phyloP scores from a whole-genome alignment of 1,284 basidiomycete genomes.

The Cryptococcus depauperatus region DNA sequence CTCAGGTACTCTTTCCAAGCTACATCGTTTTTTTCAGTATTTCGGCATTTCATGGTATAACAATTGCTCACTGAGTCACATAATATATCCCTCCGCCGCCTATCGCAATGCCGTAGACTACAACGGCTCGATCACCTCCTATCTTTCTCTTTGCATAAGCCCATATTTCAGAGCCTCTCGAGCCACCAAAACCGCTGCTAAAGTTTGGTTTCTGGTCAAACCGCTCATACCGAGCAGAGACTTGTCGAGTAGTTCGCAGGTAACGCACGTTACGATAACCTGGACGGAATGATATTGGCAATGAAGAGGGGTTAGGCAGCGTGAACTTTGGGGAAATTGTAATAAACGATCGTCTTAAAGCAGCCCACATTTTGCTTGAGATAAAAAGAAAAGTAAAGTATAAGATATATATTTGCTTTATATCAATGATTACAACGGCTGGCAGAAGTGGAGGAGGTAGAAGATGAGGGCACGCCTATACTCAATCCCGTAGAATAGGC shows the following conservation, averaged over 20 bases:
- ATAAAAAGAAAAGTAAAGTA: no score
- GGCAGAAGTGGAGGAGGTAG: no score
- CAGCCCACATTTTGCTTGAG: no score
- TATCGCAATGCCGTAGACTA: constrained; percentile 35
- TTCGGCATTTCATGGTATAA: not conserved
- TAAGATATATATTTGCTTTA: no score
- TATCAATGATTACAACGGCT: no score
- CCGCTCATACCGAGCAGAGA: constrained; percentile 30
- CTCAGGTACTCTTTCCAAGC: constrained; percentile 69
- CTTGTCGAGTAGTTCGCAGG: constrained; percentile 12
- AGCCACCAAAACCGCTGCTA: constrained; percentile 45
- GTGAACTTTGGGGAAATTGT: no score
- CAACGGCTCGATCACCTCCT: constrained; percentile 38
- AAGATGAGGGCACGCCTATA: no score
- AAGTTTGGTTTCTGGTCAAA: constrained; percentile 16
- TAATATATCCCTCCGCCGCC: constrained; percentile 53
- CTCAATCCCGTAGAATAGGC: no score
- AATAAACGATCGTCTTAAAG: no score
- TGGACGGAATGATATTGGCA: no score
- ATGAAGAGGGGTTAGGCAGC: no score
- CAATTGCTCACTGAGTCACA: constrained; percentile 52
- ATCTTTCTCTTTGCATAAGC: constrained; percentile 28
- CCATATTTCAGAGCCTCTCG: constrained; percentile 15
- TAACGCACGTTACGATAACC: no score
- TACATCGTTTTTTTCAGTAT: constrained; percentile 31